A percentile compares a stretch with the other conserved stretches of the same genome.
Evolutionary conservation across 1,139 yeast genomes (phyloP).

Genomic region (Yamadazyma sp.): DNA sequence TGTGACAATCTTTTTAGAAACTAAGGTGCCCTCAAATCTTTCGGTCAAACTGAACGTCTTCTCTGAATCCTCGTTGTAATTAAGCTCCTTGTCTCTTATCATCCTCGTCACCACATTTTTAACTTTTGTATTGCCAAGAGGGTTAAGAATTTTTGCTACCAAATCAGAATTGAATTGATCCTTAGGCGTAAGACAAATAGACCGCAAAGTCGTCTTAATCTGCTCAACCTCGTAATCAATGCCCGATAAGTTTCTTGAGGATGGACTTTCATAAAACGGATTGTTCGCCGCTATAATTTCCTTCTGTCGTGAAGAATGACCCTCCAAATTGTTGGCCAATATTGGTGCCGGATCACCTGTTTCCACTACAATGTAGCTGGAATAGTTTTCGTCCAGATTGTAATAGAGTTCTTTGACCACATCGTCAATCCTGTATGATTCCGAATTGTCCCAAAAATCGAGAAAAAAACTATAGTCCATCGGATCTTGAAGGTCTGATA

Average conservation of each 20-base stretch:
- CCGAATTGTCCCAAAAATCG: slow-evolving; percentile 58
- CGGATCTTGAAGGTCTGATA: slow-evolving; percentile 43
- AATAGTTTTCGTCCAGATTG: slow-evolving; percentile 26
- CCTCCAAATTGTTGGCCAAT: slow-evolving; percentile 39
- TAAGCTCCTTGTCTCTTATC: slow-evolving; percentile 54
- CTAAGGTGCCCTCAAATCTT: slow-evolving; percentile 42
- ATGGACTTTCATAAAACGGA: slow-evolving; percentile 33
- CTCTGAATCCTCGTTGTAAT: slow-evolving; percentile 43
- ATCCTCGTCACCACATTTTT: slow-evolving; percentile 52
- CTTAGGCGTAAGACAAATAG: slow-evolving; percentile 60
- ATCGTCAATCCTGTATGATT: slow-evolving; percentile 31
- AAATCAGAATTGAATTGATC: slow-evolving; percentile 44
- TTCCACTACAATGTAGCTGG: slow-evolving; percentile 27
- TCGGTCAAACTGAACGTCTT: slow-evolving; percentile 62
- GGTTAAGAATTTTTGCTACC: slow-evolving; percentile 42
- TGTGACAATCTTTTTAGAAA: slow-evolving; percentile 35
- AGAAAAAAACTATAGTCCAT: slow-evolving; percentile 50
- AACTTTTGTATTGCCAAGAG: slow-evolving; percentile 43
- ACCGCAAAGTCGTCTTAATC: slow-evolving; percentile 38
- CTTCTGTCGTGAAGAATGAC: slow-evolving; percentile 55
- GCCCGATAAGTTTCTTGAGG: slow-evolving; percentile 12
- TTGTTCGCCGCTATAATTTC: slow-evolving; percentile 42
- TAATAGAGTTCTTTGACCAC: slow-evolving; percentile 34
- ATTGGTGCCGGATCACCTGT: slow-evolving; percentile 24
- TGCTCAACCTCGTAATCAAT: slow-evolving; percentile 12